Evolutionary conservation across 129 eudicot genomes (phyloP), one percentile per base, ranked within the genome.

Genomic region (Arctium lappa): DNA sequence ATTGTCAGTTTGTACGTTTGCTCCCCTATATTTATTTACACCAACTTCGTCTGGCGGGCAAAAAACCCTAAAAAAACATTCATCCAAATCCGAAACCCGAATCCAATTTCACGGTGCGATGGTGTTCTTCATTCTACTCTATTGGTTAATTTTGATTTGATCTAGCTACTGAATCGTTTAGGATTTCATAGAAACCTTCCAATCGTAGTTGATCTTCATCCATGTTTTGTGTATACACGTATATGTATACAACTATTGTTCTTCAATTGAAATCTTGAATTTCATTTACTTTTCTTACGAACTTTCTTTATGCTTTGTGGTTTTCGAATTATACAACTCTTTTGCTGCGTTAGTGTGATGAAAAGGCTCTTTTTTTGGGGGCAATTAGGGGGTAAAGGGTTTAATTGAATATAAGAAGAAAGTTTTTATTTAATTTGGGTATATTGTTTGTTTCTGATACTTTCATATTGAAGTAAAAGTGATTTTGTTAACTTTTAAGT

Each of bases 21-120:
- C 40, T 60, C 84, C 84, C 79, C 12, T 56, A n/a, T 60, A 1
- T 42, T 11, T 22, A 22, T 77, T 16, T 6, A 27, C 73, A 50
- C 7, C 56, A 53, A 22, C 29, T 74, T 71, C 30, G 8, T 39
- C 81, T 77, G 85, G 88, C 85, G 82, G 79, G 79, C 88, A 71
- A 85, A 71, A 82, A 85, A 85, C 88, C 88, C 88, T 85, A 85
- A 76, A 80, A 85, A 73, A 75, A 79, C 85, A 80, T 85, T 76
- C 85, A 18, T 63, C 88, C 77, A 66, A 73, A 60, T 53, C 85
- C 71, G 53, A 76, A 75, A 69, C 79, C 88, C 40, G 8, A 29
- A 36, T 34, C 69, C 78, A 70, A 11, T 53, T 34, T 34, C 53
- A 85, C 85, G 88, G 88, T 85, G 81, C 85, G 88, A 74, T 80